Conservation (phyloP, 2,329 filamentous ascomycete species). For the Cryphonectria radicalis region DNA sequence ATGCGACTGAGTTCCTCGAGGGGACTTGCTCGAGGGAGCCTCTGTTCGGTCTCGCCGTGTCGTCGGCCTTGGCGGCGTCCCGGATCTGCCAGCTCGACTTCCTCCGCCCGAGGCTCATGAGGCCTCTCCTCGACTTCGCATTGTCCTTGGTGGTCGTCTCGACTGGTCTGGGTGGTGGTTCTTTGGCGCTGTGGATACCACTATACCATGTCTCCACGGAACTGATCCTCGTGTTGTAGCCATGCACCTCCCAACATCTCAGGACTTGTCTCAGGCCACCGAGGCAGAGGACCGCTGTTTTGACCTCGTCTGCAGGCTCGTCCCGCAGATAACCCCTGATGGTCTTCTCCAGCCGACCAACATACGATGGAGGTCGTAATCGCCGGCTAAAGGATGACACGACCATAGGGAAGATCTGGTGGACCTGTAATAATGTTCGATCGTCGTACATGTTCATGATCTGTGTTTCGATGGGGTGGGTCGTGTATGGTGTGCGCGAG, state of each 20-base stretch:
- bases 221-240: conserved; percentile 63
- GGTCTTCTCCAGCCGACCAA: conserved; percentile 64
- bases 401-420: conserved; percentile 67
- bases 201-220: conserved; percentile 66
- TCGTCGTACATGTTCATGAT: conserved; percentile 70
- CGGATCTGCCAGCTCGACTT: conserved; percentile 51
- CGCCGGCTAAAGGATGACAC: conserved; percentile 67
- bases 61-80: conserved; percentile 36
- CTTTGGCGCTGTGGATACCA: conserved; percentile 41
- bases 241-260: conserved; percentile 68
- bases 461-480: conserved; percentile 65
- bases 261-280: conserved; percentile 67
- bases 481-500: conserved; percentile 56
- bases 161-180: conserved; percentile 36
- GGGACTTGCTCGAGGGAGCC: conserved; percentile 25
- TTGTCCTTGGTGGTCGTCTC: conserved; percentile 47
- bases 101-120: conserved; percentile 61
- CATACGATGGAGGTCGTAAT: conserved; percentile 66
- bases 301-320: conserved; percentile 65
- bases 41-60: conserved; percentile 11
- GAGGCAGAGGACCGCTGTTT: conserved; percentile 62
- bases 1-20: conserved; percentile 32
- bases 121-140: conserved; percentile 55
- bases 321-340: conserved; percentile 67
- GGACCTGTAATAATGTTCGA: conserved; percentile 63